These are phyloP conservation scores for Schrenkiella parvula DNA, from an alignment of 345 rosid genomes.

Conservation along the genomic window DNA sequence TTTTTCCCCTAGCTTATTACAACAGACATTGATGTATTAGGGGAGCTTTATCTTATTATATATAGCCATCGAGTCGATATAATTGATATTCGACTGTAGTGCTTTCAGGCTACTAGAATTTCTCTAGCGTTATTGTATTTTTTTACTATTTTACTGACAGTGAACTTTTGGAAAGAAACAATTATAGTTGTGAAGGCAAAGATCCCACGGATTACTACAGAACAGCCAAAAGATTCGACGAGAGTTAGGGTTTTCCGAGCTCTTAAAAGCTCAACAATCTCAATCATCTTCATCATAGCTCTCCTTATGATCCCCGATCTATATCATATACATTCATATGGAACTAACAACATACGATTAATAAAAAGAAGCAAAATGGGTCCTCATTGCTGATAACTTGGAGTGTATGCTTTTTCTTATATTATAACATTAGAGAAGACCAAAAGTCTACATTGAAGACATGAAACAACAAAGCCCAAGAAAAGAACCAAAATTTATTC, in stretches of 20 bases:
- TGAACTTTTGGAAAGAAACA: background rate
- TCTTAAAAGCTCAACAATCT: background rate
- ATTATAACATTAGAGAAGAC: slow-evolving; percentile 23
- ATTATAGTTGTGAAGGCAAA: background rate
- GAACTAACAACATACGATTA: background rate
- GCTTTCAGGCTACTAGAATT: slow-evolving; percentile 43
- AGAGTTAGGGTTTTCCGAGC: slow-evolving; percentile 43
- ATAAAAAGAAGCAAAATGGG: slow-evolving; percentile 1
- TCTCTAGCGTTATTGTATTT: background rate
- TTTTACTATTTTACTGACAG: background rate
- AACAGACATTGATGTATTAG: slow-evolving; percentile 24
- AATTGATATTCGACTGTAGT: background rate
- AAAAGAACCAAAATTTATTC: slow-evolving; percentile 33
- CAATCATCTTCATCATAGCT: background rate
- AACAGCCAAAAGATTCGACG: slow-evolving; percentile 40
- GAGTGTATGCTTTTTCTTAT: background rate
- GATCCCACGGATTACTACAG: background rate
- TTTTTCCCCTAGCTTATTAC: background rate
- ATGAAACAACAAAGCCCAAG: slow-evolving; percentile 22
- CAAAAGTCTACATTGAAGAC: slow-evolving; percentile 19
- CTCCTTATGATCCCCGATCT: background rate
- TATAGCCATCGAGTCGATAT: background rate
- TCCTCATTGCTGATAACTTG: slow-evolving; percentile 18
- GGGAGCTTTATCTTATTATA: background rate
- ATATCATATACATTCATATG: background rate